Percentiles rank a stretch among this genome's conserved stretches.
Evolutionary conservation across 2,329 filamentous ascomycete genomes (phyloP).

Genomic region (Akanthomyces muscarius): DNA sequence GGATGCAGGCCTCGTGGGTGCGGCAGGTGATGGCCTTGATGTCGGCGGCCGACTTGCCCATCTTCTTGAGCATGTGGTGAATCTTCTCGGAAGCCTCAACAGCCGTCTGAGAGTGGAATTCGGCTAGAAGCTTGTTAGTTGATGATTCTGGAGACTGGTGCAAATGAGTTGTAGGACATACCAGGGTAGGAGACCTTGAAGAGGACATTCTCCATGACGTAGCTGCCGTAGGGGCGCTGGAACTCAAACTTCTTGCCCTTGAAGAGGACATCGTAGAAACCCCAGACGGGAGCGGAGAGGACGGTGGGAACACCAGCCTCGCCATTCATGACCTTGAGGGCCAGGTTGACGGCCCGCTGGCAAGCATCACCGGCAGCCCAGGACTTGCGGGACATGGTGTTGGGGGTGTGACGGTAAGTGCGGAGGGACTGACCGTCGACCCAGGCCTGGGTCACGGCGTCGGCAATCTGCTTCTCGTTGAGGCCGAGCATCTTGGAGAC

Average conservation of each 20-base stretch:
- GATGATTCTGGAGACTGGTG: neutral
- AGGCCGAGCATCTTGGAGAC: slow-evolving; percentile 94
- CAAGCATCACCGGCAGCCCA: slow-evolving; percentile 99
- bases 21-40: slow-evolving; percentile 92
- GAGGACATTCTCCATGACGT: slow-evolving; percentile 99
- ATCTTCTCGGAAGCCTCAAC: slow-evolving; percentile 92
- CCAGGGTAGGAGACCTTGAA: slow-evolving; percentile 99
- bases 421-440: slow-evolving; percentile 93
- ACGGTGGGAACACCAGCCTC: slow-evolving; percentile 90
- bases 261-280: slow-evolving; percentile 98
- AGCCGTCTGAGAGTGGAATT: slow-evolving; percentile 98
- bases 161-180: slow-evolving; percentile 38
- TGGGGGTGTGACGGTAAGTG: slow-evolving; percentile 95
- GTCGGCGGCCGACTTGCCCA: slow-evolving; percentile 88
- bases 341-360: slow-evolving; percentile 88
- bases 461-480: slow-evolving; percentile 83
- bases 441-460: slow-evolving; percentile 95
- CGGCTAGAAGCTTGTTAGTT: slow-evolving; percentile 46
- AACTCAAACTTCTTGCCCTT: slow-evolving; percentile 94
- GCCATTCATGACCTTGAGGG: slow-evolving; percentile 85
- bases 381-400: slow-evolving; percentile 99
- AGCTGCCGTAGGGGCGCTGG: slow-evolving; percentile 93
- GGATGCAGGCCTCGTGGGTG: slow-evolving; percentile 96
- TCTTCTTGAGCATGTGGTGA: slow-evolving; percentile 73
- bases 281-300: slow-evolving; percentile 88